phyloP scores from a whole-genome alignment of 805 yeast species.

The Teunomyces cretensis region DNA sequence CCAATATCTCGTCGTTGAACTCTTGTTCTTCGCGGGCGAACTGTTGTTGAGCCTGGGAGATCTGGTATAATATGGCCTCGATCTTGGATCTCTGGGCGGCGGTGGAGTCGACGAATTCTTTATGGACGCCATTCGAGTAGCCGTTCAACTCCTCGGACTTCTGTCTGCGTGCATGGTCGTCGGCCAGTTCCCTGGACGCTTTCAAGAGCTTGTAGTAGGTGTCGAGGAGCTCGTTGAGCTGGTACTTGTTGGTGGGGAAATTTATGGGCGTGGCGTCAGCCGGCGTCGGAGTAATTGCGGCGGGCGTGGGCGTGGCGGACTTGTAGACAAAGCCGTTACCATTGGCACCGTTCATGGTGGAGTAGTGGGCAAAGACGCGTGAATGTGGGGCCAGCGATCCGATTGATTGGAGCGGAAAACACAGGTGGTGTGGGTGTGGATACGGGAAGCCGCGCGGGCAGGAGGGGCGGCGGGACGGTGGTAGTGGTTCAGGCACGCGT shows the following conservation, averaged over 20 bases:
- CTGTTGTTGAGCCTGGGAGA: conserved; percentile 26
- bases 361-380: background rate
- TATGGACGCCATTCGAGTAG: conserved; percentile 1
- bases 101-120: conserved; percentile 21
- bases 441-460: background rate
- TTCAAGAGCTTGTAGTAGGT: conserved; percentile 24
- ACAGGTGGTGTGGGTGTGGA: background rate
- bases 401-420: too few species aligned
- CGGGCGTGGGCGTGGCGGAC: conserved; percentile 4
- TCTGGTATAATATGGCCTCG: conserved; percentile 28
- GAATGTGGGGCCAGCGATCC: too few species aligned
- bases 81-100: conserved; percentile 22
- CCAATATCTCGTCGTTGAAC: conserved; percentile 18
- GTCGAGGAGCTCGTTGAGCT: conserved; percentile 25
- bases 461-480: background rate
- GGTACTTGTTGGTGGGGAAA: conserved; percentile 24
- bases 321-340: conserved; percentile 3
- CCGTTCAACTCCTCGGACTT: conserved; percentile 4
- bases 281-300: background rate
- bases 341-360: conserved; percentile 1
- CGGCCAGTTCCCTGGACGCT: conserved; percentile 16
- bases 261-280: background rate
- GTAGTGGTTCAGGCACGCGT: background rate
- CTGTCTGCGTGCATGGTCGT: conserved; percentile 13
- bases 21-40: conserved; percentile 21